Evolutionary conservation across 805 yeast species (phyloP).

Genomic region (Lipomyces yamanashiensis): DNA sequence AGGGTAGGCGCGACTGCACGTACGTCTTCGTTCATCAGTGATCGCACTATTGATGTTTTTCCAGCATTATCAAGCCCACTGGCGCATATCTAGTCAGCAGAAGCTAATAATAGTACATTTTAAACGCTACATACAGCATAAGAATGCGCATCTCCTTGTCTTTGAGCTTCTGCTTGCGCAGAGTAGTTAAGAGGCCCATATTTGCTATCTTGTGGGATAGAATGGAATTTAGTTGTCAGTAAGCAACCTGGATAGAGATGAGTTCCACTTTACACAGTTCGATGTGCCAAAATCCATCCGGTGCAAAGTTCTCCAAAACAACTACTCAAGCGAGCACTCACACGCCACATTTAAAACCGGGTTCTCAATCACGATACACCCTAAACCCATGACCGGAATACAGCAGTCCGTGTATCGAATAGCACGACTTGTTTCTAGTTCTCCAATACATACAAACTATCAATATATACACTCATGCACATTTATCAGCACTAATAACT

Average conservation of each 20-base stretch:
- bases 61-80: slow-evolving; percentile 90
- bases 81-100: neutral
- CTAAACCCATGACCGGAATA: slow-evolving; percentile 13
- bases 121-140: slow-evolving; percentile 50
- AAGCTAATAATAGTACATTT: neutral
- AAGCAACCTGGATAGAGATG: neutral
- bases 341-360: slow-evolving; percentile 8
- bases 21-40: slow-evolving; percentile 56
- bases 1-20: slow-evolving; percentile 78
- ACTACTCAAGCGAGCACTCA: neutral
- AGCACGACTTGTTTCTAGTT: neutral
- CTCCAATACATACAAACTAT: too few species aligned
- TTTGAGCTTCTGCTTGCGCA: slow-evolving; percentile 79
- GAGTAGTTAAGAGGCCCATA: slow-evolving; percentile 50
- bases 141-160: slow-evolving; percentile 77
- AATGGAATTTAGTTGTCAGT: too few species aligned
- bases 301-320: neutral
- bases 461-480: too few species aligned
- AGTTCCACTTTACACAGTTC: too few species aligned
- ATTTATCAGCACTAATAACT: too few species aligned
- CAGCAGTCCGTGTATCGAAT: neutral
- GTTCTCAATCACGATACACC: neutral
- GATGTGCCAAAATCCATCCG: too few species aligned
- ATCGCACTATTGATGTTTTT: slow-evolving; percentile 79
- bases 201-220: neutral